Evolutionary conservation across 1,284 basidiomycete species (phyloP).

Genomic region (Cryptococcus amylolentus): DNA sequence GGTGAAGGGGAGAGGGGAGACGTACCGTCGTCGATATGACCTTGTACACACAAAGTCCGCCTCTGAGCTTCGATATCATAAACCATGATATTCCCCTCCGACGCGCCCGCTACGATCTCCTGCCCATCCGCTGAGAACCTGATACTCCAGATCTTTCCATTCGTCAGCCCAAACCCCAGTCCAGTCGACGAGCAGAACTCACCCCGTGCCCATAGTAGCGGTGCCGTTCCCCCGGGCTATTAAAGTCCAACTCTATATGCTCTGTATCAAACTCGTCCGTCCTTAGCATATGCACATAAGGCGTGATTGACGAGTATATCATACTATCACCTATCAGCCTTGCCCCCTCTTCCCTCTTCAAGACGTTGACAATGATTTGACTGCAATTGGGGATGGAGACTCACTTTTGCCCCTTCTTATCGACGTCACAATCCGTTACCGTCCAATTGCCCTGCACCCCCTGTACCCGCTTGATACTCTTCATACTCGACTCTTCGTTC

Average conservation of each 20-base stretch:
- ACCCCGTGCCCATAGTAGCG: constrained; percentile 57
- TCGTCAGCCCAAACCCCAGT: background rate
- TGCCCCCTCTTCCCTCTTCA: background rate
- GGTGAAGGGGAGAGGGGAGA: background rate
- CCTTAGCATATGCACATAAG: constrained; percentile 79
- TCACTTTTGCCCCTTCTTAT: constrained; percentile 82
- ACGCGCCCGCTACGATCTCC: constrained; percentile 67
- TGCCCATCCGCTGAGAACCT: constrained; percentile 93
- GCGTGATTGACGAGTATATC: constrained; percentile 84
- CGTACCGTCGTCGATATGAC: constrained; percentile 70
- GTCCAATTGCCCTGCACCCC: constrained; percentile 80
- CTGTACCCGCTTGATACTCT: constrained; percentile 71
- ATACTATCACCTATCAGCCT: constrained; percentile 56
- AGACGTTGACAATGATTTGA: background rate
- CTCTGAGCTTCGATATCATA: constrained; percentile 82
- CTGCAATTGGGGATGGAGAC: constrained; percentile 3
- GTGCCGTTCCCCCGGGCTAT: constrained; percentile 48
- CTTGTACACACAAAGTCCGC: constrained; percentile 75
- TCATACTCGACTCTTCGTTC: constrained; percentile 61
- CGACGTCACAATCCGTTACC: constrained; percentile 89
- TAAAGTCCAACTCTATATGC: constrained; percentile 72
- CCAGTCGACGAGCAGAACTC: constrained; percentile 7
- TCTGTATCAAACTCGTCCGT: constrained; percentile 67
- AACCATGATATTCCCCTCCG: constrained; percentile 57
- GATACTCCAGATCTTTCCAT: constrained; percentile 74